Conservation (phyloP, 768 basidiomycete species). For the Xerocomellus chrysenteron region DNA sequence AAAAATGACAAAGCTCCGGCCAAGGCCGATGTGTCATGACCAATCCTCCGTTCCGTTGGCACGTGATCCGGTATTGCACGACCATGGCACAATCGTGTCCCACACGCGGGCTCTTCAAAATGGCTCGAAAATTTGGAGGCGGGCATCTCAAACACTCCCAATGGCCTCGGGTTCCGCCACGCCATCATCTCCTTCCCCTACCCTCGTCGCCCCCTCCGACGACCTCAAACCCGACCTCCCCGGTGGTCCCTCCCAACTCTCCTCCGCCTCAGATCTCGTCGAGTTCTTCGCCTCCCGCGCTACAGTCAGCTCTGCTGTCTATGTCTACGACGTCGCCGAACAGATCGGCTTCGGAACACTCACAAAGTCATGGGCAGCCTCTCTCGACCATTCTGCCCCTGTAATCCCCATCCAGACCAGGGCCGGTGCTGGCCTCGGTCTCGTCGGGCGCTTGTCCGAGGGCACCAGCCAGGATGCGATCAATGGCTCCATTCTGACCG, state of each 20-base stretch:
- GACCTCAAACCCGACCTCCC: conserved; percentile 24
- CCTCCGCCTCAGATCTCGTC: conserved; percentile 59
- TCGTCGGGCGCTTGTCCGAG: conserved; percentile 78
- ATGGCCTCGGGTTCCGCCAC: conserved; percentile 7
- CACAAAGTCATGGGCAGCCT: conserved; percentile 63
- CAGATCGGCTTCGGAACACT: conserved; percentile 78
- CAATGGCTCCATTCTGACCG: conserved; percentile 62
- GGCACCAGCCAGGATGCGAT: conserved; percentile 70
- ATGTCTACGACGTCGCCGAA: conserved; percentile 81
- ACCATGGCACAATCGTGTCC: conserved; percentile 31
- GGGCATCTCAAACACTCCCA: not conserved
- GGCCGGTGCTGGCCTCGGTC: conserved; percentile 76
- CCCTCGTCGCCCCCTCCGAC: conserved; percentile 36
- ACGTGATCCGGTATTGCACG: conserved; percentile 34
- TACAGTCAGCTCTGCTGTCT: conserved; percentile 61
- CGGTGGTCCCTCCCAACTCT: conserved; percentile 4
- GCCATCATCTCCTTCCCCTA: conserved; percentile 26
- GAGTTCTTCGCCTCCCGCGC: conserved; percentile 66
- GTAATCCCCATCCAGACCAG: conserved; percentile 77
- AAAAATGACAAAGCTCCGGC: too few species aligned
- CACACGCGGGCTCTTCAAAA: conserved; percentile 13
- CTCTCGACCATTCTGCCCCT: conserved; percentile 43
- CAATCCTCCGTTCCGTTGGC: conserved; percentile 4
- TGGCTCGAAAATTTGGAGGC: not conserved
- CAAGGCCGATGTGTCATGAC: too few species aligned